Evolutionary conservation across 805 yeast species (phyloP), one percentile per base, ranked within the genome.

Genomic region (Candida palmyrensis): DNA sequence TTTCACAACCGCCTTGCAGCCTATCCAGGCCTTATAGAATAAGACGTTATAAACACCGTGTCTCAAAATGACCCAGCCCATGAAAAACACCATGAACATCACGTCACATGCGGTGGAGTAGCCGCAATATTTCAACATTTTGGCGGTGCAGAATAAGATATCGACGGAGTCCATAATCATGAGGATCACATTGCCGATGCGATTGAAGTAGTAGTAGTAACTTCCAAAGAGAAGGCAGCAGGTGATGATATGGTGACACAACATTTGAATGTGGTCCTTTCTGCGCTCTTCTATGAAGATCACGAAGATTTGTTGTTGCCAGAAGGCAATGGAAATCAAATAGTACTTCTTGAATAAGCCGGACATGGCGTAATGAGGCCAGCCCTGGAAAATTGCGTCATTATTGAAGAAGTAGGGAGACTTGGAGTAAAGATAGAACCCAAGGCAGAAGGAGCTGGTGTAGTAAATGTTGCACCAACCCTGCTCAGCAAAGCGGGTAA

Each of bases 131-230:
- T 79, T 83, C 42, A 85, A 65, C 57, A 85, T 63, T 53, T 88
- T 88, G 4, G 96, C 95, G 3, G 68, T 55, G 2, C 89, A 65
- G 28, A 88, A 66, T 39, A 77, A 64, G 27, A 81, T 74, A 53
- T 88, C 97, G 30, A 78, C 92, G 19, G 79, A 63, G 60, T 88
- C 96, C 95, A 88, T 88, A 35, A 85, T 60, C 40, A 79, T 69
- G 43, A 86, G 58, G 28, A 88, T 80, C 18, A 81, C 71, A 56
- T 86, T 85, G 19, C 97, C 96, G 35, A 85, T 73, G 23, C 85
- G 71, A 21, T 80, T 75, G 57, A 79, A 82, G 57, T 82, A 79
- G 52, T 75, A 77, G 49, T 64, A 66, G 55, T 87, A 88, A 1
- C 92, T 81, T 2, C 92, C 90, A 9, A 70, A 53, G 18, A 82